Evolutionary conservation across 1,284 basidiomycete genomes (phyloP), one percentile per base, ranked within the genome.

Genomic region (Tylopilus sp.): DNA sequence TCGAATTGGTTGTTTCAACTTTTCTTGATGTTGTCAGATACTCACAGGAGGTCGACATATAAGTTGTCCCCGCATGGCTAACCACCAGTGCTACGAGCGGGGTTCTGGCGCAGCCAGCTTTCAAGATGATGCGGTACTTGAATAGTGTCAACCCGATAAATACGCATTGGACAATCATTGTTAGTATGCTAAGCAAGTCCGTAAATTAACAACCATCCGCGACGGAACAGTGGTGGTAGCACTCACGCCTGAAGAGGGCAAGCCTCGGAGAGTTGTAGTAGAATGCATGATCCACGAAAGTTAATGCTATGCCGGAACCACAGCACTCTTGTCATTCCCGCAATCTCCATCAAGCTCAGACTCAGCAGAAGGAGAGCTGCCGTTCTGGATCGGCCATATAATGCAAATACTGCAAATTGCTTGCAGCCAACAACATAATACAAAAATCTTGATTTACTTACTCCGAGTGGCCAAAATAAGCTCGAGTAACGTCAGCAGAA

Each of bases 41-140:
- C 71, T 67, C 33, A 73, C 72, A 39, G 16, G 57, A 5, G 1
- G 47, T 61, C 2, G 56, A 52, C 49, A 13, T 55, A 57, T 73
- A 77, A 2, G 67, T 57, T 18, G 15, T 64, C 26, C 62, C 57
- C 22, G 63, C 33, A 49, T 74, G 72, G n/a, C 68, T 65, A 19
- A 77, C 55, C n/a, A 74, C 55, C 13, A 74, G 66, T 16, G 63
- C 71, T n/a, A 72, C 64, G 24, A 77, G 70, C 4, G 74, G 64
- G 1, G 60, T 61, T 36, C 63, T 67, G 0, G 66, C 61, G 61
- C 61, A 65, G 22, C 73, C 66, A 9, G 54, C 56, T 51, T 53
- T 70, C 3, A 44, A 51, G 58, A 62, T 58, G 3, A 47, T 9
- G 38, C 64, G 32, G 33, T 73, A 77, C 60, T 74, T 74, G 68